These are phyloP conservation scores for Choanephora cucurbitarum DNA, from an alignment of 371 early-diverging fungal genomes.

Conservation along the genomic window DNA sequence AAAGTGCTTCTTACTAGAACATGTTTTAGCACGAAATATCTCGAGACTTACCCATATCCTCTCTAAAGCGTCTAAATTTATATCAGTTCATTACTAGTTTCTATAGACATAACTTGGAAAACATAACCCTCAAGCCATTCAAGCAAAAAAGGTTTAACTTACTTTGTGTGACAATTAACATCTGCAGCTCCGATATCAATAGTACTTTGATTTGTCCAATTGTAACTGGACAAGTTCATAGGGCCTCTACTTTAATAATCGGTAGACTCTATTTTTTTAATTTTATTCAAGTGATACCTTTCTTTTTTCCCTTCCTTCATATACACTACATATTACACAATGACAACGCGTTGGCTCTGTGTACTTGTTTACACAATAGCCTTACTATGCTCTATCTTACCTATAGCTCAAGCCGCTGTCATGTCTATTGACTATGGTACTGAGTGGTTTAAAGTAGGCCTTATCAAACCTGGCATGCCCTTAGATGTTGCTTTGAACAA, in stretches of 20 bases:
- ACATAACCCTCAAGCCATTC: too few relatives aligned
- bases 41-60: too few relatives aligned
- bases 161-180: too few relatives aligned
- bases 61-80: too few relatives aligned
- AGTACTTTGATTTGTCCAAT: constrained; percentile 23
- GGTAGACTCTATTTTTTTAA: too few relatives aligned
- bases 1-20: too few relatives aligned
- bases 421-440: constrained; percentile 96
- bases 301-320: constrained; percentile 2
- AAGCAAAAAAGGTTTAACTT: too few relatives aligned
- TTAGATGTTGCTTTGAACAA: constrained; percentile 93
- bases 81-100: too few relatives aligned
- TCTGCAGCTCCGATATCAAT: too few relatives aligned
- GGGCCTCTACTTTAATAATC: constrained; percentile 3
- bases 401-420: constrained; percentile 63
- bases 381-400: constrained; percentile 17
- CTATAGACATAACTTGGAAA: too few relatives aligned
- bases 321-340: not conserved
- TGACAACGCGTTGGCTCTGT: constrained; percentile 31
- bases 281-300: not conserved
- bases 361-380: constrained; percentile 20
- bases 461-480: constrained; percentile 90
- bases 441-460: constrained; percentile 94
- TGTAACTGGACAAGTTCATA: constrained; percentile 29
- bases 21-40: too few relatives aligned